These are phyloP conservation scores for Tetracladium marchalianum DNA, from an alignment of 495 filamentous ascomycete species.

Conservation along the genomic window DNA sequence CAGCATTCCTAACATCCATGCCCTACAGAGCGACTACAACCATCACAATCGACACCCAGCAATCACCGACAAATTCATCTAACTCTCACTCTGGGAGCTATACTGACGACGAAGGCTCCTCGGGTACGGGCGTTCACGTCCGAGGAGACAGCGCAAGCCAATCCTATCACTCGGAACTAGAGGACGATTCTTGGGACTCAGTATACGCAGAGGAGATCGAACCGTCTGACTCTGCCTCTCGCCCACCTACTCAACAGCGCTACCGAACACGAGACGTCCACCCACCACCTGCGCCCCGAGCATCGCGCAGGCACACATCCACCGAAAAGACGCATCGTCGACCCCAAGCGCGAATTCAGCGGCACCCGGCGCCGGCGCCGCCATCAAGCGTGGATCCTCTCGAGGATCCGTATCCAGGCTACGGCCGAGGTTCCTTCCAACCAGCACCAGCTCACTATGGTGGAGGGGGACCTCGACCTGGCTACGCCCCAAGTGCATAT, in stretches of 20 bases:
- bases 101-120: slow-evolving; percentile 43
- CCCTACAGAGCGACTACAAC: not conserved
- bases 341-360: slow-evolving; percentile 25
- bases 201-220: slow-evolving; percentile 57
- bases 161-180: slow-evolving; percentile 17
- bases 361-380: slow-evolving; percentile 22
- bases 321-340: slow-evolving; percentile 29
- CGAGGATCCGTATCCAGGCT: slow-evolving; percentile 28
- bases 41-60: not conserved
- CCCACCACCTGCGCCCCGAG: slow-evolving; percentile 33
- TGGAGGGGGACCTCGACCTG: slow-evolving; percentile 22
- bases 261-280: slow-evolving; percentile 21
- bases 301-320: slow-evolving; percentile 24
- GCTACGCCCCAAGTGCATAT: slow-evolving; percentile 36
- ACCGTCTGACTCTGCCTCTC: slow-evolving; percentile 75
- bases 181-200: slow-evolving; percentile 33
- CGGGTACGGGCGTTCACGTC: slow-evolving; percentile 38
- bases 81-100: slow-evolving; percentile 15
- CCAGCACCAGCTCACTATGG: slow-evolving; percentile 26
- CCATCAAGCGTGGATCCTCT: slow-evolving; percentile 37
- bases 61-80: slow-evolving; percentile 11
- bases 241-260: slow-evolving; percentile 31
- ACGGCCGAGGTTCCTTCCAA: slow-evolving; percentile 18
- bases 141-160: slow-evolving; percentile 25
- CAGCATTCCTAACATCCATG: not conserved